Conservation (phyloP, 352 stramenopile genomes). For the Paralagenidium karlingii region DNA sequence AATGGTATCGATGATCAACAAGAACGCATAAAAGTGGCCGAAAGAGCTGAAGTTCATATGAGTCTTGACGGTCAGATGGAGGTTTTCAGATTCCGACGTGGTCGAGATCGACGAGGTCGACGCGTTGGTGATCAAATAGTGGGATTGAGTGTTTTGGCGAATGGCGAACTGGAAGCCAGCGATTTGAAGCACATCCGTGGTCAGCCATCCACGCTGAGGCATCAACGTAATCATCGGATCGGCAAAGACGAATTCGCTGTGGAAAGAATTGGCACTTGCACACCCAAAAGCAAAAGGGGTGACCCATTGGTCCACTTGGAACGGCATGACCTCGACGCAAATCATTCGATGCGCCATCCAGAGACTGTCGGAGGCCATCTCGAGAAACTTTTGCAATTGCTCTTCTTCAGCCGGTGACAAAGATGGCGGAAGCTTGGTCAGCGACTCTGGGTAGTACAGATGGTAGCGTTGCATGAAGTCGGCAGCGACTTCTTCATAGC, state of each 20-base stretch:
- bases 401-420: slow-evolving; percentile 22
- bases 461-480: slow-evolving; percentile 26
- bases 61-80: too few relatives aligned
- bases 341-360: slow-evolving; percentile 20
- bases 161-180: slow-evolving; percentile 21
- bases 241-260: slow-evolving; percentile 14
- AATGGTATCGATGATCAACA: slow-evolving; percentile 9
- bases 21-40: slow-evolving; percentile 7
- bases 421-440: slow-evolving; percentile 4
- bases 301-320: slow-evolving; percentile 9
- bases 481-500: slow-evolving; percentile 27
- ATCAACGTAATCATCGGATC: slow-evolving; percentile 4
- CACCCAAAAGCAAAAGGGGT: slow-evolving; percentile 20
- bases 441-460: slow-evolving; percentile 7
- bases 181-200: slow-evolving; percentile 8
- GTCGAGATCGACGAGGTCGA: slow-evolving; percentile 5
- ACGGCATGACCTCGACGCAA: slow-evolving; percentile 35
- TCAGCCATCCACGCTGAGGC: slow-evolving; percentile 16
- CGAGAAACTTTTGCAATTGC: slow-evolving; percentile 22
- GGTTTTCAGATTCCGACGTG: slow-evolving; percentile 12
- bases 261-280: slow-evolving; percentile 17
- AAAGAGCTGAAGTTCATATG: slow-evolving; percentile 11
- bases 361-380: slow-evolving; percentile 39
- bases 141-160: slow-evolving; percentile 12
- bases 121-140: background rate